phyloP scores from a whole-genome alignment of 768 basidiomycete genomes.

The Calocybe indica region DNA sequence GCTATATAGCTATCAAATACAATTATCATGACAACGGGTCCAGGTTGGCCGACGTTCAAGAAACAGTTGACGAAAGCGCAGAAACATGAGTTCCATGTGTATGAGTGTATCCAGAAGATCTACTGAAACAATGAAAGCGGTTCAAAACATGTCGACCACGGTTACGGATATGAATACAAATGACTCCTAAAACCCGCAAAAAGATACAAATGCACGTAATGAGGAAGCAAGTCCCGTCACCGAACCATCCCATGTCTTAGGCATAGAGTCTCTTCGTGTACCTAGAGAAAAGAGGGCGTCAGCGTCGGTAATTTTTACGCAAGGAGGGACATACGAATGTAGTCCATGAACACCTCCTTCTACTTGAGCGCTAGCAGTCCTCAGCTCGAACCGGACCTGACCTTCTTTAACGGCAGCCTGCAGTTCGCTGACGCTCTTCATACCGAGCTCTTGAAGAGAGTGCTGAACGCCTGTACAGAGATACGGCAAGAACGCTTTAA shows the following conservation, averaged over 20 bases:
- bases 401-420: constrained; percentile 61
- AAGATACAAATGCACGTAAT: neutral
- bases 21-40: no score
- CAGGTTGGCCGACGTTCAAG: no score
- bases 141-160: no score
- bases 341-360: constrained; percentile 96
- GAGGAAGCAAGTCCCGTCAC: neutral
- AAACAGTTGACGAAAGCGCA: no score
- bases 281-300: constrained; percentile 12
- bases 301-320: neutral
- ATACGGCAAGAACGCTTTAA: constrained; percentile 89
- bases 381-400: constrained; percentile 80
- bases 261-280: constrained; percentile 36
- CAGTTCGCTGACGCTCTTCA: constrained; percentile 60
- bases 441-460: constrained; percentile 91
- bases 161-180: neutral
- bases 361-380: constrained; percentile 92
- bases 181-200: neutral
- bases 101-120: no score
- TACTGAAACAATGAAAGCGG: no score
- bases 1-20: no score
- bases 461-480: constrained; percentile 81
- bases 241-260: neutral
- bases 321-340: constrained; percentile 69
- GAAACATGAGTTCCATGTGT: no score